A percentile compares a stretch with the other conserved stretches of the same genome.
phyloP scores from a whole-genome alignment of 495 filamentous ascomycete genomes.

The Massariosphaeria phaeospora region DNA sequence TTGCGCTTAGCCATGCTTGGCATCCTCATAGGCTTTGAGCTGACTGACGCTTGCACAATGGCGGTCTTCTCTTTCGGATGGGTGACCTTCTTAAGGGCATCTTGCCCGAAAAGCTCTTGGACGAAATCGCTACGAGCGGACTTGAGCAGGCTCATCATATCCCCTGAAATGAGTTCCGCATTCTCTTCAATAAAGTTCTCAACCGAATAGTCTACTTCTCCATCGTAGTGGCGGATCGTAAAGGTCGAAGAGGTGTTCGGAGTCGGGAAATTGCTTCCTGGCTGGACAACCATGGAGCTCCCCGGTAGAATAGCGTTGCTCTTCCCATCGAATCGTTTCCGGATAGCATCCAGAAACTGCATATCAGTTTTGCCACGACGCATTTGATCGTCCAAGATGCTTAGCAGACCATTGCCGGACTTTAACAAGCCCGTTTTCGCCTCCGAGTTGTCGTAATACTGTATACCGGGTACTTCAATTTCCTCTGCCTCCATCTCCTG shows the following conservation, averaged over 20 bases:
- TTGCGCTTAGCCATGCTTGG: constrained; percentile 85
- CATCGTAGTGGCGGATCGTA: constrained; percentile 90
- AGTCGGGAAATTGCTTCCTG: constrained; percentile 77
- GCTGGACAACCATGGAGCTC: constrained; percentile 59
- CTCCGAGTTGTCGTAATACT: constrained; percentile 96
- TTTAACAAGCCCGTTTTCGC: constrained; percentile 87
- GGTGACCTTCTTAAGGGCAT: constrained; percentile 80
- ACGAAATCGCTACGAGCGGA: constrained; percentile 84
- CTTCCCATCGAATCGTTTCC: constrained; percentile 88
- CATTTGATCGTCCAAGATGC: constrained; percentile 93
- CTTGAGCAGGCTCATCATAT: constrained; percentile 91
- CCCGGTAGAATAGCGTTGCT: constrained; percentile 82
- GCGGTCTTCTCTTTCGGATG: constrained; percentile 87
- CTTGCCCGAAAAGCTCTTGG: constrained; percentile 83
- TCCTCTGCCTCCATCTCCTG: constrained; percentile 91
- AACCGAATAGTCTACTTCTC: constrained; percentile 91
- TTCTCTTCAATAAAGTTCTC: constrained; percentile 87
- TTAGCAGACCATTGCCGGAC: constrained; percentile 82
- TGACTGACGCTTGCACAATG: constrained; percentile 93
- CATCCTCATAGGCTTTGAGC: constrained; percentile 84
- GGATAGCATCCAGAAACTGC: constrained; percentile 83
- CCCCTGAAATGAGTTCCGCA: constrained; percentile 89
- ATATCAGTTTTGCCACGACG: constrained; percentile 78
- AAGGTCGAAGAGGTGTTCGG: constrained; percentile 71
- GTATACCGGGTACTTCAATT: constrained; percentile 78